A percentile compares a stretch with the other conserved stretches of the same genome.
phyloP scores from a whole-genome alignment of 371 early-diverging fungal genomes.

The Rhizopus sp. region DNA sequence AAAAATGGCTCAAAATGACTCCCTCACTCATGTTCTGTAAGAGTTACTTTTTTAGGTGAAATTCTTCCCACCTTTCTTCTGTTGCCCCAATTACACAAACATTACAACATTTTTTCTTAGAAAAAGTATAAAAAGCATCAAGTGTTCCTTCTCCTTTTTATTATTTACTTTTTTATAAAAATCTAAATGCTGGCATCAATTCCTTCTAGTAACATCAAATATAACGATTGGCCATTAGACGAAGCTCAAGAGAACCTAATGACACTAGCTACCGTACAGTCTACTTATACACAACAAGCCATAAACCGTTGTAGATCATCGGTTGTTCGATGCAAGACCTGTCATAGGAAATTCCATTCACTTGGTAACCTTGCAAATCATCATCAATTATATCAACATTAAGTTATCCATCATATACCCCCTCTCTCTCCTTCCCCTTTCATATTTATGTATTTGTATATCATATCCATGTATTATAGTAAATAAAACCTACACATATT shows the following conservation, averaged over 20 bases:
- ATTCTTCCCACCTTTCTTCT: background rate
- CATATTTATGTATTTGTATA: too few species aligned
- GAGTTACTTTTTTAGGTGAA: background rate
- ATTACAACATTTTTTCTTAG: conserved; percentile 1
- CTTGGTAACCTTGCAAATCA: conserved; percentile 41
- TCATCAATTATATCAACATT: conserved; percentile 46
- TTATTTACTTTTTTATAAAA: background rate
- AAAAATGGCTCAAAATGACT: too few species aligned
- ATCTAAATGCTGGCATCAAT: background rate
- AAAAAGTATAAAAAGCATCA: background rate
- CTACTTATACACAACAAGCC: background rate
- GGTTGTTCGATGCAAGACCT: conserved; percentile 31
- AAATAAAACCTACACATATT: too few species aligned
- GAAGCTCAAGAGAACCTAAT: conserved; percentile 24
- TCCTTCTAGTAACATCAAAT: background rate
- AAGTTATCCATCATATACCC: conserved; percentile 2
- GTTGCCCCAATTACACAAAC: conserved; percentile 1
- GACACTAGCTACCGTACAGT: conserved; percentile 22
- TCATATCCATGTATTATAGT: background rate
- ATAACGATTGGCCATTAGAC: conserved; percentile 26
- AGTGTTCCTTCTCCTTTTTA: background rate
- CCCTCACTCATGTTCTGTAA: too few species aligned
- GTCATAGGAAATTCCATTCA: conserved; percentile 45
- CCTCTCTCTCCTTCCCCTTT: background rate
- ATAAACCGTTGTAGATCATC: conserved; percentile 6